A percentile compares a stretch with the other conserved stretches of the same genome.
phyloP scores from a whole-genome alignment of 768 basidiomycete genomes.

The Tulasnella sp. region DNA sequence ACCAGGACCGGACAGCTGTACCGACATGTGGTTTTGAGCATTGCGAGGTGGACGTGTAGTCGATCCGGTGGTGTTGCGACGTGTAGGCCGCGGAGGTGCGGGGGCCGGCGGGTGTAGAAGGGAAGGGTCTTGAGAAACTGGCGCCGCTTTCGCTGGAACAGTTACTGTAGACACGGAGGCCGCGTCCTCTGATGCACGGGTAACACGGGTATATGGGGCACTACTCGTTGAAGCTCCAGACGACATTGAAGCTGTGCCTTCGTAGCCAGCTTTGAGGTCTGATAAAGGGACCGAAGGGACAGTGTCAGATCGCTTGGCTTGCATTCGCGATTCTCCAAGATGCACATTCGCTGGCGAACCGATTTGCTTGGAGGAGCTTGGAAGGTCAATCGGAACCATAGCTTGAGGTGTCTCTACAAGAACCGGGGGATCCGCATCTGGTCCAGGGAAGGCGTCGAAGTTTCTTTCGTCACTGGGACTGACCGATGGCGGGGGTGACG shows the following conservation, averaged over 20 bases:
- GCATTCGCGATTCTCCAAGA: background rate
- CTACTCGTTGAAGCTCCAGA: too few relatives aligned
- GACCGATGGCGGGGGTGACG: constrained; percentile 13
- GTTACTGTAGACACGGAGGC: background rate
- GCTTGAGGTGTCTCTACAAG: background rate
- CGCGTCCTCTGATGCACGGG: too few relatives aligned
- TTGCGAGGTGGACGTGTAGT: constrained; percentile 3
- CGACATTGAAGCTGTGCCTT: too few relatives aligned
- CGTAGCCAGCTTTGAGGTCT: background rate
- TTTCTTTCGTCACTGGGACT: constrained; percentile 7
- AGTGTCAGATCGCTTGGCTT: constrained; percentile 1
- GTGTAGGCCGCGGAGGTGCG: background rate
- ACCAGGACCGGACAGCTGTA: constrained; percentile 3
- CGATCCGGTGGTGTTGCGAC: constrained; percentile 13
- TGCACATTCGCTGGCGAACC: background rate
- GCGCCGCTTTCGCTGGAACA: background rate
- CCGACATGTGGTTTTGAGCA: constrained; percentile 10
- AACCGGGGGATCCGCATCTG: background rate
- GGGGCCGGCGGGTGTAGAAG: background rate
- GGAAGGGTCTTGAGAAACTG: background rate
- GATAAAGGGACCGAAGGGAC: background rate
- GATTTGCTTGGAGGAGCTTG: background rate
- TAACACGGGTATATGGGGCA: too few relatives aligned
- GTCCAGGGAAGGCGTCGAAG: background rate
- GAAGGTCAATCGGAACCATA: background rate